Base-by-base conservation (phyloP, 2,329 filamentous ascomycete species). In the Aspergillus felis region DNA sequence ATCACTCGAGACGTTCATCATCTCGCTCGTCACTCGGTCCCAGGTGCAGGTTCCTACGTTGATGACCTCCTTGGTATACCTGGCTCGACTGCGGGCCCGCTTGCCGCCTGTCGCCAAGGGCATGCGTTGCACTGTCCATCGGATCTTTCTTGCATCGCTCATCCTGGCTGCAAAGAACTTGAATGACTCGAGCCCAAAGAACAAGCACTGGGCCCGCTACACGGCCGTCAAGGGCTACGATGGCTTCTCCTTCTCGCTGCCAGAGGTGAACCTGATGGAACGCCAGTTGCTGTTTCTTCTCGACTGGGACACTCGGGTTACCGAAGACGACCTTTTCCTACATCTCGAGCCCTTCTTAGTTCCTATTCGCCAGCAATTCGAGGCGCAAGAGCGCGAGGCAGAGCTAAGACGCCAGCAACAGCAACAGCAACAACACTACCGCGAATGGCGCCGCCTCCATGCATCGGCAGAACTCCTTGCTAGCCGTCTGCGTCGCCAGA, bases 201-300 rank as follows among this genome's bases (percentile, higher is more conserved):
- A 99, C 85, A 97, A 97, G 87, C 94, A 99, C 83, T 99, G 94
- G 94, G 92, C 94, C 64, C 88, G 87, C 69, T 99, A 97, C 82
- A 96, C 89, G 59, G 80, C 87, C 68, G 87, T 96, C 66, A 83
- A 82, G 61, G 85, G 84, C 54, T 88, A 82, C 74, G 86, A 87
- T 10, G 85, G 82, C 70, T 99, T 97, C 70, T 90, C 92, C 67
- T 97, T 99, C 82, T 93, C 87, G 68, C 84, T 92, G 65, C 94
- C 91, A 38, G 94, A 99, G 79, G 94, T 99, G 68, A 99, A 99
- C 81, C 83, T 97, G 61, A 99, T 99, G 94, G 94, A 99, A 84
- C 95, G 96, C 84, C 94, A 99, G 78, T 84, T 99, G 29, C 87
- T 99, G 53, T 94, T 91, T 80, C 84, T 99, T 47, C 83, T 99